Percentiles rank a stretch among this genome's conserved stretches.
These are phyloP conservation scores for Eucalyptus albens DNA, from an alignment of 345 rosid genomes.

Conservation along the genomic window DNA sequence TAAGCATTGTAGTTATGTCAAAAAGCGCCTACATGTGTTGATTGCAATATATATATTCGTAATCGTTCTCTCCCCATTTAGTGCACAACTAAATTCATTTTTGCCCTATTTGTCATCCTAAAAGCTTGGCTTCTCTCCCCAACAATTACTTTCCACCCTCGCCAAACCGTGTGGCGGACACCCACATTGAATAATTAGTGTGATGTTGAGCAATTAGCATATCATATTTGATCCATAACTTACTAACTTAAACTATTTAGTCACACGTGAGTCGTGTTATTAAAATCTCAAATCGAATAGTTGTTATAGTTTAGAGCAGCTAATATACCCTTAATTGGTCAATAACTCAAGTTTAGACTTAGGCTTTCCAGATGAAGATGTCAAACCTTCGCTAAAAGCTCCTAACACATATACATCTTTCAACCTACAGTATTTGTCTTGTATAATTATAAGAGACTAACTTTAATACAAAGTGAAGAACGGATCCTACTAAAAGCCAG, in stretches of 20 bases:
- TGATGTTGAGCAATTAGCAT: not conserved
- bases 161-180: rapidly evolving
- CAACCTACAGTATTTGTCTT: not conserved
- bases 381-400: not conserved
- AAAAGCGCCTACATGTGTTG: not conserved
- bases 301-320: not conserved
- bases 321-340: not conserved
- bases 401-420: not conserved
- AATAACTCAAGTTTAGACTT: not conserved
- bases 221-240: not conserved
- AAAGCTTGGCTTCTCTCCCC: not conserved
- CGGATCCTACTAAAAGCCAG: not conserved
- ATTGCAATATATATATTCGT: too few relatives aligned
- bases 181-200: not conserved
- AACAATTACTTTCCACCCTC: not conserved
- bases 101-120: not conserved
- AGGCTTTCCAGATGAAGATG: not conserved
- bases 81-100: not conserved
- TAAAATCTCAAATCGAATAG: not conserved
- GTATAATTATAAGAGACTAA: not conserved
- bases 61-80: not conserved
- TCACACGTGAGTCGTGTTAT: not conserved
- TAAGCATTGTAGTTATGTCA: not conserved
- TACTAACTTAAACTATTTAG: not conserved
- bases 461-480: not conserved